Percentiles rank a stretch among this genome's conserved stretches.
These are phyloP conservation scores for Kluyveromyces starmeri DNA, from an alignment of 805 yeast species.

Conservation along the genomic window DNA sequence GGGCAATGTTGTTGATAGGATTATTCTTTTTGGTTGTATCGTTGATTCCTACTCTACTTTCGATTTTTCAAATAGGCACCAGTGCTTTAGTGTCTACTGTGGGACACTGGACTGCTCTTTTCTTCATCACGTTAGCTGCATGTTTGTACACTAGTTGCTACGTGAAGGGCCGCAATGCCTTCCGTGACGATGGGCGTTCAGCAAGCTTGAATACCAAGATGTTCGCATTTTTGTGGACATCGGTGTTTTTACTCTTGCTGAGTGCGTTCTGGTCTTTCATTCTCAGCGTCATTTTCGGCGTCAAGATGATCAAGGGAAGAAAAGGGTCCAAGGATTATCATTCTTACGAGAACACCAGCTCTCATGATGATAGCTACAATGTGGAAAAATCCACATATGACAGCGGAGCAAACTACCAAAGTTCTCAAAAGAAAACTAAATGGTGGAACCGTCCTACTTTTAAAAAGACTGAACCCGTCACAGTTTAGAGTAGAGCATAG, in stretches of 20 bases:
- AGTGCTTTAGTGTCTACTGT: conserved; percentile 13
- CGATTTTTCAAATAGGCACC: conserved; percentile 16
- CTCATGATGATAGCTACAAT: conserved; percentile 10
- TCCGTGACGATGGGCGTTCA: conserved; percentile 33
- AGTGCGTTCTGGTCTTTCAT: conserved; percentile 19
- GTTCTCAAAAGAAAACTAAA: not conserved
- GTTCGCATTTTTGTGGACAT: conserved; percentile 56
- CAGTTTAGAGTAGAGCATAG: not conserved
- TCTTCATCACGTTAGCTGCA: conserved; percentile 40
- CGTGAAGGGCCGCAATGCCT: conserved; percentile 43
- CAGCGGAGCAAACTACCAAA: conserved; percentile 7
- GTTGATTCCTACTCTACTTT: conserved; percentile 30
- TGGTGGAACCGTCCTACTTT: conserved; percentile 4
- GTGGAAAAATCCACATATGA: conserved; percentile 13
- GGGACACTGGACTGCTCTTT: conserved; percentile 30
- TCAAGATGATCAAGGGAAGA: conserved; percentile 6
- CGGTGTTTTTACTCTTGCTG: conserved; percentile 15
- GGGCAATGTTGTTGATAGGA: conserved; percentile 54
- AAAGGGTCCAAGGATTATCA: not conserved
- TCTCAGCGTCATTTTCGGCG: conserved; percentile 7
- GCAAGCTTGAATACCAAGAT: conserved; percentile 40
- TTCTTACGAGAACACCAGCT: conserved; percentile 8
- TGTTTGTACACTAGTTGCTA: conserved; percentile 46
- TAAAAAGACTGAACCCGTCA: not conserved
- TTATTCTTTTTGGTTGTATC: conserved; percentile 45